phyloP scores from a whole-genome alignment of 192 early-diverging fungal species.

The Podila epigama region DNA sequence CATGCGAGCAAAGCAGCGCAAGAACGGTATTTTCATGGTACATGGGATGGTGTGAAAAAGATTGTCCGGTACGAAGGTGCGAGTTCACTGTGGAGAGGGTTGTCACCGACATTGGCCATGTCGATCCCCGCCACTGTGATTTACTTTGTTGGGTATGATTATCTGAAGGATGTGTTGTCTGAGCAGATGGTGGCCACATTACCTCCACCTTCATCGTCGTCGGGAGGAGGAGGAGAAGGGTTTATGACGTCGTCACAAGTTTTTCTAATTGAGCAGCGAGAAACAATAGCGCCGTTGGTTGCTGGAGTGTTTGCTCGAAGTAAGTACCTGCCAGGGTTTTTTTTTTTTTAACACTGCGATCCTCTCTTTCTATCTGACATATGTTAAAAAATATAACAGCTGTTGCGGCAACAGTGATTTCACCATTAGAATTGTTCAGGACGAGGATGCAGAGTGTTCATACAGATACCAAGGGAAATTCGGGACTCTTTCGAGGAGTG shows the following conservation, averaged over 20 bases:
- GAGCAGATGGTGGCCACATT: slow-evolving; percentile 16
- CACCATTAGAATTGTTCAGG: slow-evolving; percentile 90
- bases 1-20: slow-evolving; percentile 16
- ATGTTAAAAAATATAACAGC: no score
- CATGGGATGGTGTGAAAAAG: slow-evolving; percentile 74
- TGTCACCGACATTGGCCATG: slow-evolving; percentile 88
- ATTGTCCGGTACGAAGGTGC: slow-evolving; percentile 85
- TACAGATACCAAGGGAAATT: slow-evolving; percentile 60
- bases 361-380: neutral
- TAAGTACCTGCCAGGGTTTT: slow-evolving; percentile 23
- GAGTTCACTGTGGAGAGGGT: slow-evolving; percentile 84
- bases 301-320: slow-evolving; percentile 84
- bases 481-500: slow-evolving; percentile 58
- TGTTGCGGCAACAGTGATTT: slow-evolving; percentile 77
- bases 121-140: slow-evolving; percentile 90
- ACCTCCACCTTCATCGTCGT: no score
- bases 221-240: slow-evolving; percentile 11
- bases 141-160: slow-evolving; percentile 96
- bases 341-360: neutral
- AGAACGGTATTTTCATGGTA: slow-evolving; percentile 46
- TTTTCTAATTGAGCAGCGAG: slow-evolving; percentile 24
- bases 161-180: slow-evolving; percentile 65
- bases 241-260: slow-evolving; percentile 5
- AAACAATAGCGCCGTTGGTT: slow-evolving; percentile 47
- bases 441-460: slow-evolving; percentile 87